phyloP scores from a whole-genome alignment of 1,139 yeast genomes.

The Eremothecium gossypii region DNA sequence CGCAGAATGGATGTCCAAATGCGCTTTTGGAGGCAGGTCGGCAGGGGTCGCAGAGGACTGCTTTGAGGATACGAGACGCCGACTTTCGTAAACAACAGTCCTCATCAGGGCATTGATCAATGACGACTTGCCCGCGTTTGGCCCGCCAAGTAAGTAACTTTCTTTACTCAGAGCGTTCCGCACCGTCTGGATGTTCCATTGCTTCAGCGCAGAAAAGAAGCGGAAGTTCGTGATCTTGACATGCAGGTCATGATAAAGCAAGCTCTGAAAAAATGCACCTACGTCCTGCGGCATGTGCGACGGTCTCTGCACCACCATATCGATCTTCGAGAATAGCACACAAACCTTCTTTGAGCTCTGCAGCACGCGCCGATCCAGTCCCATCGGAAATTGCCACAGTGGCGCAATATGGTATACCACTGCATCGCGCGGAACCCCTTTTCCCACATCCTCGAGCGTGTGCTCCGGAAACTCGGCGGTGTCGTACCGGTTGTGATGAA shows the following conservation, averaged over 20 bases:
- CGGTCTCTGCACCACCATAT: constrained; percentile 19
- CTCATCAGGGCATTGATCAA: constrained; percentile 40
- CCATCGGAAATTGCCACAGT: constrained; percentile 63
- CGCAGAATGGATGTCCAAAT: constrained; percentile 9
- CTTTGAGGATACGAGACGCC: constrained; percentile 2
- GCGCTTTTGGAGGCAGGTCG: neutral
- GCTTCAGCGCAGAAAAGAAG: constrained; percentile 40
- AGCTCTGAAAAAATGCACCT: constrained; percentile 17
- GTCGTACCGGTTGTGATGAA: constrained; percentile 35
- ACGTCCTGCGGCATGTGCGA: constrained; percentile 15
- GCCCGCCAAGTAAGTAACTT: constrained; percentile 58
- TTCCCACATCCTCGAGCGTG: constrained; percentile 33
- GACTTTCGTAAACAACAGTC: neutral
- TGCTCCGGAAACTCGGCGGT: constrained; percentile 33
- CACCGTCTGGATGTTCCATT: constrained; percentile 43
- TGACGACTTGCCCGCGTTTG: constrained; percentile 72
- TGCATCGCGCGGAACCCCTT: constrained; percentile 40
- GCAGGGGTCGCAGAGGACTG: neutral
- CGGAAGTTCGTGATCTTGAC: constrained; percentile 40
- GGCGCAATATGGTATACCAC: constrained; percentile 53
- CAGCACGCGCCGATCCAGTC: constrained; percentile 37
- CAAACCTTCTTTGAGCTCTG: constrained; percentile 10
- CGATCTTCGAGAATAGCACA: constrained; percentile 24
- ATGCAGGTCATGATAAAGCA: constrained; percentile 33
- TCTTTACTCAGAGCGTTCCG: constrained; percentile 31